phyloP scores from a whole-genome alignment of 2,329 filamentous ascomycete genomes.

The Fusarium sulawesiense region DNA sequence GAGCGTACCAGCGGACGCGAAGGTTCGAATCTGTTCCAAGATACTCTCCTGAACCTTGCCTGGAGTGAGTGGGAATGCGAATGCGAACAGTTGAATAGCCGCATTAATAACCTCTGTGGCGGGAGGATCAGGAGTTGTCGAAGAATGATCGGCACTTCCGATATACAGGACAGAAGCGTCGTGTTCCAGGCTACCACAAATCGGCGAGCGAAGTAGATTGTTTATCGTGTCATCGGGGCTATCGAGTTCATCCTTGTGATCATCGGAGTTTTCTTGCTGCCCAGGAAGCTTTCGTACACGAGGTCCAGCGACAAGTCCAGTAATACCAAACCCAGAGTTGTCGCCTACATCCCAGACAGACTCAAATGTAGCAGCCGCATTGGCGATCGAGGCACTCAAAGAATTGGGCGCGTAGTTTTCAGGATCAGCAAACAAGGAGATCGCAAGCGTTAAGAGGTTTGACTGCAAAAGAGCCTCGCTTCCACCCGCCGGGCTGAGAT shows the following conservation, averaged over 20 bases:
- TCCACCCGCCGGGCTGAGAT: conserved; percentile 84
- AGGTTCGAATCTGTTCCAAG: conserved; percentile 91
- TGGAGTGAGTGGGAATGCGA: conserved; percentile 88
- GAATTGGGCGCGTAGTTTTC: conserved; percentile 88
- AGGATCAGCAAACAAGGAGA: conserved; percentile 92
- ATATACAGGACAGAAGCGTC: conserved; percentile 87
- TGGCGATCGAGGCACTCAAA: conserved; percentile 90
- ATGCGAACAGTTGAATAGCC: conserved; percentile 91
- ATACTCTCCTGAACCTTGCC: conserved; percentile 96
- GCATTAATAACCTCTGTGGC: conserved; percentile 95
- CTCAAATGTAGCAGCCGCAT: conserved; percentile 88
- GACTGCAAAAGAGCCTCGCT: conserved; percentile 90
- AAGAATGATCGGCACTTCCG: conserved; percentile 57
- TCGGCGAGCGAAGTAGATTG: conserved; percentile 71
- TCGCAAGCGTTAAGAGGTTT: conserved; percentile 87
- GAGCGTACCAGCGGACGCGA: conserved; percentile 81
- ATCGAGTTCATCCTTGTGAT: conserved; percentile 61
- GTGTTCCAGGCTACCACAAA: conserved; percentile 87
- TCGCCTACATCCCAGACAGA: conserved; percentile 95
- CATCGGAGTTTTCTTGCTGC: conserved; percentile 66
- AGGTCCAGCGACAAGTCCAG: conserved; percentile 83
- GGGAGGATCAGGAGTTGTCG: conserved; percentile 75
- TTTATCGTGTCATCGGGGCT: conserved; percentile 75
- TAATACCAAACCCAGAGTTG: conserved; percentile 94
- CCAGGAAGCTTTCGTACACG: conserved; percentile 77